A percentile compares a stretch with the other conserved stretches of the same genome.
Evolutionary conservation across 2,329 filamentous ascomycete genomes (phyloP).

Genomic region (Escovopsis weberi): DNA sequence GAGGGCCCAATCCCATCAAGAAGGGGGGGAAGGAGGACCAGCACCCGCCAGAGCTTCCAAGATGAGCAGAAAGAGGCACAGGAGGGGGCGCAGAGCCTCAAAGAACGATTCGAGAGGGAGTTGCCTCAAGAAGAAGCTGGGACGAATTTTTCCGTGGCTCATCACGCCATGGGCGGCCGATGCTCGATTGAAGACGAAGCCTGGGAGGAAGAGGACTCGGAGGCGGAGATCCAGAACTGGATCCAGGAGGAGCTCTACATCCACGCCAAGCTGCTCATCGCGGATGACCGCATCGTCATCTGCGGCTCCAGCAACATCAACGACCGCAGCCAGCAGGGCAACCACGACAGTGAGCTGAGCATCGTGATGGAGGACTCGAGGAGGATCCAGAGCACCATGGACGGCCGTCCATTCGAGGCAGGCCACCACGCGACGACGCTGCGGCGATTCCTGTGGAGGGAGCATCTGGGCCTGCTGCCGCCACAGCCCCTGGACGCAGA

Average conservation of each 20-base stretch:
- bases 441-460: slow-evolving; percentile 72
- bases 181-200: slow-evolving; percentile 49
- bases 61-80: slow-evolving; percentile 22
- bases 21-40: too few species aligned
- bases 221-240: slow-evolving; percentile 74
- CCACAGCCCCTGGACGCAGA: slow-evolving; percentile 55
- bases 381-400: slow-evolving; percentile 57
- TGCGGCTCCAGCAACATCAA: slow-evolving; percentile 87
- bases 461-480: slow-evolving; percentile 71
- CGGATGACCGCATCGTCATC: slow-evolving; percentile 72
- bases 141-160: slow-evolving; percentile 41
- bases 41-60: too few species aligned
- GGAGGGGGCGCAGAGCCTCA: slow-evolving; percentile 28
- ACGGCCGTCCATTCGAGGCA: slow-evolving; percentile 60
- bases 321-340: slow-evolving; percentile 74
- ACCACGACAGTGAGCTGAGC: slow-evolving; percentile 81
- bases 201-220: slow-evolving; percentile 57
- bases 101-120: slow-evolving; percentile 37
- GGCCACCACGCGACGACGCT: slow-evolving; percentile 73
- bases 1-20: slow-evolving; percentile 21
- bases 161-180: slow-evolving; percentile 62
- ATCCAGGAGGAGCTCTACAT: slow-evolving; percentile 95
- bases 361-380: slow-evolving; percentile 80
- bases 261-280: slow-evolving; percentile 81
- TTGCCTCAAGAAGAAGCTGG: slow-evolving; percentile 22